Conservation (phyloP, 345 rosid genomes). For the Eucalyptus pauciflora region DNA sequence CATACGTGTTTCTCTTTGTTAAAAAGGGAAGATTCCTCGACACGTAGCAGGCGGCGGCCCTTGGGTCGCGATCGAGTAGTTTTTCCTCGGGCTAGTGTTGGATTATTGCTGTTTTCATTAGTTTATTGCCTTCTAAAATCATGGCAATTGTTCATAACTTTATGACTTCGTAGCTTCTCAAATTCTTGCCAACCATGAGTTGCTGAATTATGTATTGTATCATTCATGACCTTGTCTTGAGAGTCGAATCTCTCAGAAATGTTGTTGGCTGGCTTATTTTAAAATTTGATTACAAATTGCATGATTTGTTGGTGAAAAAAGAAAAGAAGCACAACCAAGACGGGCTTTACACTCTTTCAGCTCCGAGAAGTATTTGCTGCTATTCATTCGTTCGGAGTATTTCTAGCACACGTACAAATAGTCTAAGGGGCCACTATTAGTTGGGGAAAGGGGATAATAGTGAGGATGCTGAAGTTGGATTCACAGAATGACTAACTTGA, state of each 20-base stretch:
- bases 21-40: background rate
- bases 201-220: background rate
- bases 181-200: background rate
- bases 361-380: background rate
- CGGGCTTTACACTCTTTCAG: background rate
- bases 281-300: background rate
- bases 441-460: background rate
- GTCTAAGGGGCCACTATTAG: background rate
- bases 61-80: background rate
- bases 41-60: background rate
- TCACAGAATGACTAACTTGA: background rate
- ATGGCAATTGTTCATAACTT: background rate
- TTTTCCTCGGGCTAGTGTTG: background rate
- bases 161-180: background rate
- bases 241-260: background rate
- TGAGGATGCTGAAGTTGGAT: background rate
- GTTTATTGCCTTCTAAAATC: background rate
- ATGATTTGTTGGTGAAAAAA: background rate
- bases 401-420: background rate
- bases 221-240: background rate
- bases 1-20: background rate
- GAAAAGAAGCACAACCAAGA: background rate
- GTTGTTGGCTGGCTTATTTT: background rate
- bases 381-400: background rate
- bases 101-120: background rate